Base-by-base conservation (phyloP, 257 asterid genomes). In the Osmanthus fragrans region DNA sequence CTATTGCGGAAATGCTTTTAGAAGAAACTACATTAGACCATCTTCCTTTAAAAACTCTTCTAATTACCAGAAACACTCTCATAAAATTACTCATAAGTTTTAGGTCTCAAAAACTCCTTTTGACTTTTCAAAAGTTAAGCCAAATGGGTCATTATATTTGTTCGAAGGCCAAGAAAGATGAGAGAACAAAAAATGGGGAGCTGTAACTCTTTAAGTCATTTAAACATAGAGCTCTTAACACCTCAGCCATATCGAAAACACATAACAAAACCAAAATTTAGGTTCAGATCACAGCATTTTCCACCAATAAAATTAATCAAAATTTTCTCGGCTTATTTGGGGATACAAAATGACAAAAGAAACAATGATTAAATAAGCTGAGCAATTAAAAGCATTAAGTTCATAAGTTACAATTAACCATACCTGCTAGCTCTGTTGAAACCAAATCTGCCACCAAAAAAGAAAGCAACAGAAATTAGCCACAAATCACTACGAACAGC, bases 401-500 rank as follows among this genome's bases (percentile, higher is more conserved):
- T 79, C 49, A 33, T 47, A 71, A 79, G 42, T 66, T 12, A 11
- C 16, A 63, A 39, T 64, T 32, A 79, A 76, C 45, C 72, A 36
- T 87, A 92, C 97, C 96, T 87, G 81, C 89, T 92, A 76, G 92
- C 85, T 85, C 82, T 88, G 73, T 88, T 89, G 70, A 90, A 89
- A 23, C 96, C 93, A 82, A 89, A 92, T 84, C 96, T 87, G 63
- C 91, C 90, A 76, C 93, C 97, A 77, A 92, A 86, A 77, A 87
- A 92, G 88, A 86, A 92, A 74, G 97, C 86, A 78, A 92, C 90
- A 73, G 94, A 82, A 71, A 88, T 90, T 75, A 92, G 85, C 97
- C 97, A 92, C 32, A 92, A 91, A 45, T 92, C 97, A 70, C 97
- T 92, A 79, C 87, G 96, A 37, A 89, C 90, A 85, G 97, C 94